These are phyloP conservation scores for Aegilops sharonensis DNA, from an alignment of 176 grass and related monocot species.

Conservation along the genomic window DNA sequence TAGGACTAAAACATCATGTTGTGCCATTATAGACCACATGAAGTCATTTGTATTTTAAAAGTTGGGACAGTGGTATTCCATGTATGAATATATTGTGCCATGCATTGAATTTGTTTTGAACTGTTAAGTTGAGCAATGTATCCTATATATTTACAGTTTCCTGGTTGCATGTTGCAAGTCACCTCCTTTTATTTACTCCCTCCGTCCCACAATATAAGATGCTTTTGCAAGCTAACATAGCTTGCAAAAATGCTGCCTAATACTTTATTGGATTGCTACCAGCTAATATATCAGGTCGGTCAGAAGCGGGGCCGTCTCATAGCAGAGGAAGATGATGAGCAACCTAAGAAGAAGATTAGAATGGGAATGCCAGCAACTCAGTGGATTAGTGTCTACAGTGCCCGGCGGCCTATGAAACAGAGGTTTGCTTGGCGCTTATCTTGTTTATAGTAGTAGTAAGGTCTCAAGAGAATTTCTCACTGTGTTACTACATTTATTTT, in stretches of 20 bases:
- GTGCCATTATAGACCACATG: not conserved
- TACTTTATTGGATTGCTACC: slow-evolving; percentile 36
- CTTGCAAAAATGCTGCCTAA: not conserved
- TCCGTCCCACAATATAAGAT: too few species aligned
- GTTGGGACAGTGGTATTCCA: slow-evolving; percentile 9
- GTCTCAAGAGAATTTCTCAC: not conserved
- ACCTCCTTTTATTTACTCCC: not conserved
- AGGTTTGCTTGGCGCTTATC: slow-evolving; percentile 44
- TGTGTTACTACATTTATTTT: slow-evolving; percentile 32
- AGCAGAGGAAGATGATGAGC: slow-evolving; percentile 81
- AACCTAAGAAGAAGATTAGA: slow-evolving; percentile 93
- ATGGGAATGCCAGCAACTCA: slow-evolving; percentile 93
- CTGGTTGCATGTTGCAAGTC: not conserved
- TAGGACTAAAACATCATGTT: slow-evolving; percentile 7
- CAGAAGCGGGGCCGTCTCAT: slow-evolving; percentile 84
- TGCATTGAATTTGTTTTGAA: not conserved
- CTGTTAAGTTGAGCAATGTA: not conserved
- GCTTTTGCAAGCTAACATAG: too few species aligned
- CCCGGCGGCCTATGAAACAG: slow-evolving; percentile 91
- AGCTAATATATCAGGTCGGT: slow-evolving; percentile 88
- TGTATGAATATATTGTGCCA: not conserved
- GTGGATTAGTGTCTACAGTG: slow-evolving; percentile 95
- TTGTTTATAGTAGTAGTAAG: slow-evolving; percentile 15
- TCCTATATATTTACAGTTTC: not conserved
- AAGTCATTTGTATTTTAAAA: slow-evolving; percentile 9